Conservation (phyloP, 2,329 filamentous ascomycete genomes). For the Curvularia hawaiiensis region DNA sequence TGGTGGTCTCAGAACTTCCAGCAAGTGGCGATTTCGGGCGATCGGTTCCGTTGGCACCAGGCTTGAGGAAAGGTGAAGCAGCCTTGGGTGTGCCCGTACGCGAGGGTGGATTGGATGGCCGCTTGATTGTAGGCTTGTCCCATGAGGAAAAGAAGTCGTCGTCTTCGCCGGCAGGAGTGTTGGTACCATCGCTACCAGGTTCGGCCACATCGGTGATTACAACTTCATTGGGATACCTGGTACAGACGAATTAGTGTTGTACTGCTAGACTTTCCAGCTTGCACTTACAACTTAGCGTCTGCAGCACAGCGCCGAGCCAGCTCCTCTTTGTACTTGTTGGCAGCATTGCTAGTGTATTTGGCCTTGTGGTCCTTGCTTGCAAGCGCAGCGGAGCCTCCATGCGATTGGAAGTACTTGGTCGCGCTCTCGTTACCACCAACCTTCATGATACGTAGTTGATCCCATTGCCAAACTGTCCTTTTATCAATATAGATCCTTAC, state of each 20-base stretch:
- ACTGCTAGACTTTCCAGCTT: neutral
- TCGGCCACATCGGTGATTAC: constrained; percentile 75
- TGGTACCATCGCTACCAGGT: constrained; percentile 64
- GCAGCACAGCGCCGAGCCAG: constrained; percentile 81
- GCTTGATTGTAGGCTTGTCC: constrained; percentile 98
- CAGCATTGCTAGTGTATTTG: constrained; percentile 94
- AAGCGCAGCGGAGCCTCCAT: constrained; percentile 90
- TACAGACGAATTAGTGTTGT: constrained; percentile 27
- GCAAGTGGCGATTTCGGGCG: constrained; percentile 82
- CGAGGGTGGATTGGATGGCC: constrained; percentile 90
- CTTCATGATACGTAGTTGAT: constrained; percentile 96
- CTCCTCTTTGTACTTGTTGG: constrained; percentile 97
- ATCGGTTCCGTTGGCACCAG: constrained; percentile 62
- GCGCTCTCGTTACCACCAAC: constrained; percentile 97
- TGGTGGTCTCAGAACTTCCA: constrained; percentile 53
- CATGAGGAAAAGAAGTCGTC: constrained; percentile 99
- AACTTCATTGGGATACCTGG: constrained; percentile 82
- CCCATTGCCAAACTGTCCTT: constrained; percentile 84
- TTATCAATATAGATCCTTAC: constrained; percentile 58
- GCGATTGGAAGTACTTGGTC: constrained; percentile 97
- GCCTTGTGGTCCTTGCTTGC: constrained; percentile 96
- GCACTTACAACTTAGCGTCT: constrained; percentile 80
- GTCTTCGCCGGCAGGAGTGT: constrained; percentile 81
- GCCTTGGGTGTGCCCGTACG: constrained; percentile 85
- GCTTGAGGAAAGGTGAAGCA: constrained; percentile 86